Evolutionary conservation across 352 stramenopile species (phyloP).

Genomic region (Phytophthora pluvialis): DNA sequence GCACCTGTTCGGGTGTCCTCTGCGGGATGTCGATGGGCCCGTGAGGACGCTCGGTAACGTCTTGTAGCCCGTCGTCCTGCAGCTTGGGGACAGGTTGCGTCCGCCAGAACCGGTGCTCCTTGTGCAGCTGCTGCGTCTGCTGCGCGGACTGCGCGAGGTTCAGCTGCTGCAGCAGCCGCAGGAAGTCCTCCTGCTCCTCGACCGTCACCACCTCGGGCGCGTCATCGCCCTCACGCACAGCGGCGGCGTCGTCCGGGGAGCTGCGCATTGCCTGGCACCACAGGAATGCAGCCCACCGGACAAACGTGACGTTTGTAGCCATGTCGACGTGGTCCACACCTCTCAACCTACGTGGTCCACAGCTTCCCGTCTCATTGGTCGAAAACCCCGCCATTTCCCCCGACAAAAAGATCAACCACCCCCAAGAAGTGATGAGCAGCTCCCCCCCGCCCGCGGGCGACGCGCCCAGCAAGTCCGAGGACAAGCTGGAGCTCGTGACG

Average conservation of each 20-base stretch:
- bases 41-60: slow-evolving; percentile 30
- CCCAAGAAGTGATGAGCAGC: slow-evolving; percentile 21
- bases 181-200: slow-evolving; percentile 77
- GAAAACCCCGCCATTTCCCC: not conserved
- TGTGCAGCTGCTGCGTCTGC: slow-evolving; percentile 32
- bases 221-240: not conserved
- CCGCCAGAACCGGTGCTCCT: slow-evolving; percentile 91
- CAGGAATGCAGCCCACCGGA: no score
- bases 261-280: not conserved
- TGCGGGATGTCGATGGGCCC: slow-evolving; percentile 91
- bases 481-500: slow-evolving; percentile 56
- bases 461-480: slow-evolving; percentile 14
- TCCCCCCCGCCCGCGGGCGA: slow-evolving; percentile 6
- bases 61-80: not conserved
- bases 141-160: slow-evolving; percentile 47
- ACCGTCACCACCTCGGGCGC: slow-evolving; percentile 49
- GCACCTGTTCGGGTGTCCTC: slow-evolving; percentile 92
- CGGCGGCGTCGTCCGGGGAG: not conserved
- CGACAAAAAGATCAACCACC: slow-evolving; percentile 17
- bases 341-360: not conserved
- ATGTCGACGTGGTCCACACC: no score
- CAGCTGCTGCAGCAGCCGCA: slow-evolving; percentile 70
- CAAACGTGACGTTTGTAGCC: no score
- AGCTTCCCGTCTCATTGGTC: not conserved
- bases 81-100: slow-evolving; percentile 88